Base-by-base conservation (phyloP, 352 stramenopile genomes). In the Detonula confervacea region DNA sequence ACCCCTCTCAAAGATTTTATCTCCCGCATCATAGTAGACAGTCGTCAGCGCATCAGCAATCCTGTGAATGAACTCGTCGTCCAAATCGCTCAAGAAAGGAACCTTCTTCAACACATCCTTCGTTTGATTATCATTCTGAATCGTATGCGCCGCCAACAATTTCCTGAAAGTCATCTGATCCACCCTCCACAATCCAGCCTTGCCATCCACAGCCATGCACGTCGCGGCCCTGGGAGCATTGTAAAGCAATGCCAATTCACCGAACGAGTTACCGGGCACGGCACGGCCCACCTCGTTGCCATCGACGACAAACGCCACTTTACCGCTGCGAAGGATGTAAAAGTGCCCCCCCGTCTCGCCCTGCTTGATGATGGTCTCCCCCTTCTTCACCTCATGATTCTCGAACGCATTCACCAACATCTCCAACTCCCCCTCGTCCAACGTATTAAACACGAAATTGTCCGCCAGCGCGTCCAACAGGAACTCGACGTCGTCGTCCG, bases 1-100 rank as follows among this genome's bases (percentile, higher is more conserved):
- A 25, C 96, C 96, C 80, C 98, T 95, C 4, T 86, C 87, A 67
- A 98, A 96, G 69, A 99, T 98, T 62, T 91, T 93, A 29, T 97
- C 93, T 6, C 95, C 96, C 57, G 95, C 88, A 42, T 89, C 83
- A 83, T 97, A 98, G 22, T 87, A 87, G 6, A 89, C 76, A 0
- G 39, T 73, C 6, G 82, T 85, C 0, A 89, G 37, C 24, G 70
- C 46, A 62, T 83, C 72, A 1, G 73, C 66, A 75, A 90, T 77
- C 33, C 81, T 83, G 33, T 75, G 90, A 4, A 98, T 77, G 35
- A 72, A 56, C 20, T 63, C 46, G 22, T 80, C 69, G 49, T 65
- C 51, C 30, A 90, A 59, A 56, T 82, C 56, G 54, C 74, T 61
- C 7, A 92, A 87, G 30, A 92, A 82, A 11, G 71, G 44, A n/a